Evolutionary conservation across 2,329 filamentous ascomycete genomes (phyloP), one percentile per base, ranked within the genome.

Genomic region (Aspergillus oerlinghausenensis): DNA sequence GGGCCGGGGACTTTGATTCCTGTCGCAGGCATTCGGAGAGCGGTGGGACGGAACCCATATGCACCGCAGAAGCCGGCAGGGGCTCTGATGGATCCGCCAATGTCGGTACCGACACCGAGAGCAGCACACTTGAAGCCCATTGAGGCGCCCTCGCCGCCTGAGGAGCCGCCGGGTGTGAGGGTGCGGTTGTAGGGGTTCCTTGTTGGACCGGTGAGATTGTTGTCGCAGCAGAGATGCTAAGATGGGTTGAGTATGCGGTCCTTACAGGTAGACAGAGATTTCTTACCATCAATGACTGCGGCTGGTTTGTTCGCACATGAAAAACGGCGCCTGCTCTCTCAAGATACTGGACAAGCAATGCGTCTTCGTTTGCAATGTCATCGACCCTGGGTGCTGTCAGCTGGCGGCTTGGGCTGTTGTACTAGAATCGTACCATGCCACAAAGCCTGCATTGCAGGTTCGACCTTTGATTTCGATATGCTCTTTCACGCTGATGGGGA

Each of bases 401-500:
- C 29, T 8, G 3, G 9, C 40, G 19, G 1, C 8, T 42, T 23
- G 23, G 5, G 11, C 42, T 9, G 3, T 45, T 49, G 28, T 7
- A n/a, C n/a, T 5, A 26, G 49, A 11, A 26, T 38, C 61, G 14
- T 56, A 73, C 71, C 67, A 75, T 28, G 71, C 67, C 3, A 71
- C 69, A 49, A 70, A 76, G 29, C 71, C 73, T 2, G 67, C 70
- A 45, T 73, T 71, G 54, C 68, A 71, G 1, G 67, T 71, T 25
- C 61, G 70, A 1, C 81, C 82, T 55, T 80, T 80, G 28, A 87
- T 74, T 9, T 84, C 79, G 65, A 87, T 84, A 14, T 84, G 83
- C 53, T 88, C 85, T 62, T 87, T 88, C 3, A 85, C 69, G 45
- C 76, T 80, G 52, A 85, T 78, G 0, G 83, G 83, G 5, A 85